Evolutionary conservation across 768 basidiomycete genomes (phyloP), one percentile per base, ranked within the genome.

Genomic region (Amanita thiersii): DNA sequence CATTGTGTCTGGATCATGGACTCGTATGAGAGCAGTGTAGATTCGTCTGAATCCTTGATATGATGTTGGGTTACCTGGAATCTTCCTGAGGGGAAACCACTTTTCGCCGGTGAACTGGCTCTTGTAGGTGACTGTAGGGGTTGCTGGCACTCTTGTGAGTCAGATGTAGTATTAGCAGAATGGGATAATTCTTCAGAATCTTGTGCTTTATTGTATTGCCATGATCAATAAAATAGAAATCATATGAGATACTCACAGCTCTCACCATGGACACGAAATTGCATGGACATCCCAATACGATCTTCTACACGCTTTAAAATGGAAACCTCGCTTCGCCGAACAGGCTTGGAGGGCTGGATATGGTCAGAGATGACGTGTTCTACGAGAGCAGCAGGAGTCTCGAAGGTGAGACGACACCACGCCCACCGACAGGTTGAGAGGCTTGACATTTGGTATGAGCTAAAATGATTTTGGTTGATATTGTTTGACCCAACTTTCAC

Each of bases 301-400:
- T 65, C 70, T 47, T 73, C 73, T 1, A 58, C 61, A 42, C 70
- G 59, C 47, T 61, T 56, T 37, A 68, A 52, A 26, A 68, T 49
- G 2, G 63, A 50, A 9, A 81, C 60, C 24, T 80, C 76, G 17
- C 57, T 46, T 21, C 65, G 64, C 18, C 50, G 55, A 44, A 73
- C 61, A n/a, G 75, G 69, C 30, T 63, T 52, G 26, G 66, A 60
- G 19, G 57, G 58, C 38, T 55, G 62, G 31, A 74, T 62, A 51
- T 81, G 79, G 8, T 71, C 65, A 19, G 58, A 52, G 10, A 64
- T 52, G 31, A 79, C 66, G 51, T 81, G 79, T 5, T 58, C 47
- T 2, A 59, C 52, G 19, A 79, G 65, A 11, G 63, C 64, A 2
- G 53, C 46, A n/a, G 59, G 55, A 19, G 50, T 61, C 7, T 52